These are phyloP conservation scores for Herpotrichia juniperi DNA, from an alignment of 2,329 filamentous ascomycete species.

Conservation along the genomic window DNA sequence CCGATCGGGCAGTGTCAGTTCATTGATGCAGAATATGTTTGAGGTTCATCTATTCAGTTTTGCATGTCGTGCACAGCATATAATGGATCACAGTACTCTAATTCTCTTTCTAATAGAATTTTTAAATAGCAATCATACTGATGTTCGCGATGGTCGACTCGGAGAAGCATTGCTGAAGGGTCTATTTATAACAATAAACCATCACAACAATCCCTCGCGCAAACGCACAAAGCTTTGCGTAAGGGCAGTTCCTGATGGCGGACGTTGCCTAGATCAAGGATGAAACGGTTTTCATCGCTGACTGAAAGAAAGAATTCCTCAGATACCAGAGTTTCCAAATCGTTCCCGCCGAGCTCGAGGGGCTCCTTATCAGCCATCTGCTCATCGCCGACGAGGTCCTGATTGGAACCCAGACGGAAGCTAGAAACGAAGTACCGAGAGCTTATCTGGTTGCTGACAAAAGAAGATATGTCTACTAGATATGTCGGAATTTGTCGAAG, in stretches of 20 bases:
- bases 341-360: constrained; percentile 52
- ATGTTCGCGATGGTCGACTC: constrained; percentile 15
- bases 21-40: constrained; percentile 5
- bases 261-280: constrained; percentile 12
- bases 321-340: constrained; percentile 54
- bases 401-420: constrained; percentile 38
- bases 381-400: constrained; percentile 48
- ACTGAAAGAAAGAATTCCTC: constrained; percentile 46
- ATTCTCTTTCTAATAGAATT: constrained; percentile 14
- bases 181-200: constrained; percentile 25
- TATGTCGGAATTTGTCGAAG: constrained; percentile 25
- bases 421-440: constrained; percentile 34
- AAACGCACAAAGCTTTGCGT: constrained; percentile 11
- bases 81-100: constrained; percentile 12
- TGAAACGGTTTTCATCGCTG: constrained; percentile 29
- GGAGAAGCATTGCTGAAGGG: constrained; percentile 21
- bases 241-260: constrained; percentile 10
- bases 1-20: constrained; percentile 49
- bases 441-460: constrained; percentile 38
- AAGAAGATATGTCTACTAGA: constrained; percentile 19
- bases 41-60: background rate
- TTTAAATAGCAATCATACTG: constrained; percentile 19
- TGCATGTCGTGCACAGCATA: background rate
- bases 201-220: constrained; percentile 21
- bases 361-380: constrained; percentile 45